Evolutionary conservation across 495 filamentous ascomycete species (phyloP).

Genomic region (Amorphotheca resinae): DNA sequence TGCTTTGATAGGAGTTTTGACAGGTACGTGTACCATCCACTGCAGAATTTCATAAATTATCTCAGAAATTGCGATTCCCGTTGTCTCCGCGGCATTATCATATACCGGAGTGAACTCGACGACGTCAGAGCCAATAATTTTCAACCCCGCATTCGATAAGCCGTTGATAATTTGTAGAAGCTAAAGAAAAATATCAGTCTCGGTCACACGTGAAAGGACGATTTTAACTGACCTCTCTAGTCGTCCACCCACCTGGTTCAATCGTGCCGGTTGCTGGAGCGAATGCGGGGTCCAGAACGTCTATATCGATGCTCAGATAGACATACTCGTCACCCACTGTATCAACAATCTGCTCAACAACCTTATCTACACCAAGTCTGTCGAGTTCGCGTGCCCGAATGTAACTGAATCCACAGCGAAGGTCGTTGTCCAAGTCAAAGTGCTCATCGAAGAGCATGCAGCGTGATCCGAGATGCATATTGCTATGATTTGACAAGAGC

Average conservation of each 20-base stretch:
- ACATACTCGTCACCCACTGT: constrained; percentile 64
- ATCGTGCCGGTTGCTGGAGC: constrained; percentile 64
- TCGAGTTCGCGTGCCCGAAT: constrained; percentile 79
- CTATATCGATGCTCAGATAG: constrained; percentile 81
- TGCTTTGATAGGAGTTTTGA: no score
- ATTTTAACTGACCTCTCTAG: constrained; percentile 48
- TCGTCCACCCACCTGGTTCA: constrained; percentile 80
- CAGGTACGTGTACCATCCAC: constrained; percentile 20
- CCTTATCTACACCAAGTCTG: constrained; percentile 53
- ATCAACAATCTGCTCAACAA: constrained; percentile 63
- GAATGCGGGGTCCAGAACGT: constrained; percentile 68
- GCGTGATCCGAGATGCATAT: constrained; percentile 80
- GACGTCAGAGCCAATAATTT: constrained; percentile 67
- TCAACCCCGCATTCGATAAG: constrained; percentile 44
- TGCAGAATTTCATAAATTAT: constrained; percentile 21
- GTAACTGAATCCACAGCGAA: constrained; percentile 69
- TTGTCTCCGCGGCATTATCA: constrained; percentile 21
- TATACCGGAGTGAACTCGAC: constrained; percentile 46
- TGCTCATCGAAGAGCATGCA: constrained; percentile 55
- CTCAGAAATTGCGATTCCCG: constrained; percentile 15
- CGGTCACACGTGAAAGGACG: neutral
- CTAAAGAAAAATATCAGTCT: constrained; percentile 5
- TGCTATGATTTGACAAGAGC: constrained; percentile 64
- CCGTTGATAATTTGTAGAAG: constrained; percentile 33
- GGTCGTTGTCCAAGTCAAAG: constrained; percentile 70